A percentile compares a stretch with the other conserved stretches of the same genome.
Evolutionary conservation across 331 rosid species (phyloP).

Genomic region (Phaseolus coccineus): DNA sequence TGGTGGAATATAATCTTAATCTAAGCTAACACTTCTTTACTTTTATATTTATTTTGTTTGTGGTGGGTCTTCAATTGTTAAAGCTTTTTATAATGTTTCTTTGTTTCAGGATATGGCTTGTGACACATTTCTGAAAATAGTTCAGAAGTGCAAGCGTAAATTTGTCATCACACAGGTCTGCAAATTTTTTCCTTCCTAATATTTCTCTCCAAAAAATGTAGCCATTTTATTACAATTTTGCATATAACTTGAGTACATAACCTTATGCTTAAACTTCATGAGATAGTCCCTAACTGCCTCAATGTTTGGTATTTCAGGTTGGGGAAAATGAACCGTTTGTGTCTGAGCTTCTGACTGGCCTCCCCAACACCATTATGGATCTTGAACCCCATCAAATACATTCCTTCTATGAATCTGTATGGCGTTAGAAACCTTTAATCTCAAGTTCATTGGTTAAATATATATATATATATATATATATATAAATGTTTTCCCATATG

Average conservation of each 20-base stretch:
- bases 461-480: no score
- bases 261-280: neutral
- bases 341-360: constrained; percentile 91
- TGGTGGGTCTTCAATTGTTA: neutral
- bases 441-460: neutral
- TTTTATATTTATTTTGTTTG: neutral
- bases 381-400: constrained; percentile 97
- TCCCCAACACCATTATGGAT: constrained; percentile 86
- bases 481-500: neutral
- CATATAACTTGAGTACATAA: neutral
- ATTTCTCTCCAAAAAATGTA: neutral
- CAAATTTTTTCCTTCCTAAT: neutral
- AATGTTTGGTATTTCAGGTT: constrained; percentile 63
- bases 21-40: neutral
- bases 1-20: neutral
- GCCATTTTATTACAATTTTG: neutral
- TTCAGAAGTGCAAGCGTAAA: constrained; percentile 97
- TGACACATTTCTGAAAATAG: constrained; percentile 93
- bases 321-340: constrained; percentile 98
- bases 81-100: neutral
- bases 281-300: constrained; percentile 26
- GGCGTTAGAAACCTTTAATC: constrained; percentile 37
- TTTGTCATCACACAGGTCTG: constrained; percentile 89
- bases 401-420: constrained; percentile 94
- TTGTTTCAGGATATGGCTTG: constrained; percentile 96